Evolutionary conservation across 75 land plant genomes (phyloP).

Genomic region (Cupressus sempervirens): DNA sequence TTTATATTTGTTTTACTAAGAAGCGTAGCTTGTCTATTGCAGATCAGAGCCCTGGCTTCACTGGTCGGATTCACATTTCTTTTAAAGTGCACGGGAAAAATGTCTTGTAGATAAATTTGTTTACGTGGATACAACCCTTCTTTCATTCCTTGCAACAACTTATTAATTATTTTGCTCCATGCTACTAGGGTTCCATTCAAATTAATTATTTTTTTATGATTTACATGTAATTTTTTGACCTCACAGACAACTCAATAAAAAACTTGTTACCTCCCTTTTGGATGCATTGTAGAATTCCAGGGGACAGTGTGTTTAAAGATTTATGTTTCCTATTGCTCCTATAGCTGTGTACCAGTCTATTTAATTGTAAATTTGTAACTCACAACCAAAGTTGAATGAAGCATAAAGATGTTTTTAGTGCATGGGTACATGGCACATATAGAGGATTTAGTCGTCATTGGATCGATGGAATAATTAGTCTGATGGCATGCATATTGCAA

Average conservation of each 20-base stretch:
- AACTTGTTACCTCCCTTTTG: neutral
- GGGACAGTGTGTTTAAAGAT: neutral
- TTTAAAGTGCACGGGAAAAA: neutral
- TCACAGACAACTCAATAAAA: neutral
- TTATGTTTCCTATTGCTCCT: neutral
- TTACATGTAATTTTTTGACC: neutral
- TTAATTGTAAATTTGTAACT: neutral
- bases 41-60: neutral
- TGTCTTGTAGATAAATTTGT: slow-evolving; percentile 7
- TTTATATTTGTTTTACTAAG: neutral
- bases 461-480: neutral
- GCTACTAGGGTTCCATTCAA: neutral
- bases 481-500: neutral
- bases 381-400: neutral
- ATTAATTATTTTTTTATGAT: neutral
- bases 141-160: neutral
- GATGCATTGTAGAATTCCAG: neutral
- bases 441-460: neutral
- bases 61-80: neutral
- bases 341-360: neutral
- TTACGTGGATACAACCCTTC: neutral
- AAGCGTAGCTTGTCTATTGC: neutral
- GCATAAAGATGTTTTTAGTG: neutral
- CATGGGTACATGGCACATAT: neutral
- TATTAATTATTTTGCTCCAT: neutral